Evolutionary conservation across 2,329 filamentous ascomycete genomes (phyloP).

Genomic region (Sordariomycetes sp.): DNA sequence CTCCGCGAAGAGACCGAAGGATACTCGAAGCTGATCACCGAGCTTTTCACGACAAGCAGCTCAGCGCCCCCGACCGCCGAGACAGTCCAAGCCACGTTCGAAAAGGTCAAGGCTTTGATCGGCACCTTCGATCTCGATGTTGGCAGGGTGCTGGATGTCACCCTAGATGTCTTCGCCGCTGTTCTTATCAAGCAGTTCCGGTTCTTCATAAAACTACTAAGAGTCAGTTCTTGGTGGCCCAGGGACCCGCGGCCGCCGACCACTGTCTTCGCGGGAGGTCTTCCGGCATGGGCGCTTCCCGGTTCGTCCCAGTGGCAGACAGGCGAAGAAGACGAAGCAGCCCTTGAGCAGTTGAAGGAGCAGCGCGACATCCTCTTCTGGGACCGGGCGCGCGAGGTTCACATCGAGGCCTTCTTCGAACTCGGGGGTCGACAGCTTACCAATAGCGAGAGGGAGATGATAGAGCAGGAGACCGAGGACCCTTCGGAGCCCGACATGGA

Average conservation of each 20-base stretch:
- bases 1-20: slow-evolving; percentile 93
- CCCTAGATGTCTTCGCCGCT: slow-evolving; percentile 87
- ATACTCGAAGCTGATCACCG: slow-evolving; percentile 90
- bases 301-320: slow-evolving; percentile 52
- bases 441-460: slow-evolving; percentile 40
- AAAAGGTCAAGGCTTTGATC: slow-evolving; percentile 86
- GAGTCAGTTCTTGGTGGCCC: slow-evolving; percentile 96
- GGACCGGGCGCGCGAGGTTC: slow-evolving; percentile 63
- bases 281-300: slow-evolving; percentile 82
- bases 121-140: slow-evolving; percentile 96
- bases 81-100: slow-evolving; percentile 75
- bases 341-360: slow-evolving; percentile 44
- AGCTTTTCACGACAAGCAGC: slow-evolving; percentile 82
- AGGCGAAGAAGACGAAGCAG: slow-evolving; percentile 57
- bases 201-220: slow-evolving; percentile 89
- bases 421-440: slow-evolving; percentile 63
- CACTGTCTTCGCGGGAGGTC: slow-evolving; percentile 43
- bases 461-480: slow-evolving; percentile 21
- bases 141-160: slow-evolving; percentile 86
- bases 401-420: slow-evolving; percentile 81
- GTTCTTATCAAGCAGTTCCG: slow-evolving; percentile 85
- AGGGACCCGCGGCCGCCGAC: slow-evolving; percentile 36
- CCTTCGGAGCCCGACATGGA: slow-evolving; percentile 37
- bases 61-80: slow-evolving; percentile 63
- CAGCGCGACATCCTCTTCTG: slow-evolving; percentile 70